Evolutionary conservation across 352 stramenopile species (phyloP), one percentile per base, ranked within the genome.

Genomic region (Phytophthora lateralis): DNA sequence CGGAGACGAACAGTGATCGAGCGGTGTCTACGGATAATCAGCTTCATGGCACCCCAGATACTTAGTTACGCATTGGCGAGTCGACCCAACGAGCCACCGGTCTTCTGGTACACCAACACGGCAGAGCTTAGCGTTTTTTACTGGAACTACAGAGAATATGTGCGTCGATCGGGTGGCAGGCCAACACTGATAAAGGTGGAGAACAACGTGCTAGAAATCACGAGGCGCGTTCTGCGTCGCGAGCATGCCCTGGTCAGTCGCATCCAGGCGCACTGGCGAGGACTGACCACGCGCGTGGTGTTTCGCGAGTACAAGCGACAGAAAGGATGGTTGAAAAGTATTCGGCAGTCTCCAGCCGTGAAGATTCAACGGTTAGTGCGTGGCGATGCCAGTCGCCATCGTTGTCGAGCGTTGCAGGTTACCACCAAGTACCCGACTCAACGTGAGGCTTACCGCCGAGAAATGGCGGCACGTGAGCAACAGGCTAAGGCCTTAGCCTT

Each of bases 71-170:
- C 81, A 0, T 41, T 88, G 12, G 50, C 52, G 8, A 53, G 58
- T 21, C 51, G 61, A 8, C 65, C 75, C 0, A 73, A 87, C 47
- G 65, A 67, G 14, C 53, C 66, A 14, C 72, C 76, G 2, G 78
- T 95, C n/a, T 93, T 93, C 52, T 95, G 85, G 83, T 92, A 95
- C 67, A 65, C 88, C 6, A 88, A 79, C 50, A 55, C 68, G 1
- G 73, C 69, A 2, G 84, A 95, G 54, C 61, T 88, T 7, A 59
- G 56, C 39, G 73, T 91, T 8, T 76, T 92, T 30, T 85, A 77
- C 46, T 89, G 76, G 78, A 82, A 93, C 55, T 93, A 95, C 60
- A 73, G 84, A 12, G 82, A 91, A 49, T 91, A 91, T 55, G 81
- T 91, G 45, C 80, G 79, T 2, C 78, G 82, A 21, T 77, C 81